Percentiles rank a stretch among this genome's conserved stretches.
Conservation (phyloP, 176 grass and related monocot species). For the Otatea glauca region DNA sequence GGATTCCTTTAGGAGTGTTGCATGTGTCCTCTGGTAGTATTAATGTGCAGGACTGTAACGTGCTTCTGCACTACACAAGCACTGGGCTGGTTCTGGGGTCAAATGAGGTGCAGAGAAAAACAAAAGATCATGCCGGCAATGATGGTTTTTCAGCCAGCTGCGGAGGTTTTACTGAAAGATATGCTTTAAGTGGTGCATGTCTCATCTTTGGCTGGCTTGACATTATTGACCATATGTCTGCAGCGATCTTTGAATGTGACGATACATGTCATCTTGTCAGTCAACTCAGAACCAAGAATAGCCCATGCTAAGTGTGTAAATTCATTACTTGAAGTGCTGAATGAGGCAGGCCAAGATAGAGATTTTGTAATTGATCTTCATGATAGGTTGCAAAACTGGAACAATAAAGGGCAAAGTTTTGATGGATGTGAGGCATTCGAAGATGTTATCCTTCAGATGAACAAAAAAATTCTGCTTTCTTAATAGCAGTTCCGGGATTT, state of each 20-base stretch:
- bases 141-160: slow-evolving; percentile 28
- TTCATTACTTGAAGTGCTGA: slow-evolving; percentile 43
- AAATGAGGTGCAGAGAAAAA: slow-evolving; percentile 44
- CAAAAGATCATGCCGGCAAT: slow-evolving; percentile 20
- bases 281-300: slow-evolving; percentile 59
- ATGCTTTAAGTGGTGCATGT: slow-evolving; percentile 57
- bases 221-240: slow-evolving; percentile 65
- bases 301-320: slow-evolving; percentile 61
- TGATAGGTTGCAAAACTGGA: slow-evolving; percentile 67
- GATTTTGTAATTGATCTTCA: slow-evolving; percentile 60
- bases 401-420: slow-evolving; percentile 46
- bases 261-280: slow-evolving; percentile 58
- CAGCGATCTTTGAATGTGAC: slow-evolving; percentile 63
- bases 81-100: slow-evolving; percentile 52
- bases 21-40: slow-evolving; percentile 52
- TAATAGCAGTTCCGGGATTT: slow-evolving; percentile 3
- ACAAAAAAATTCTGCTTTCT: slow-evolving; percentile 20
- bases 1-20: slow-evolving; percentile 73
- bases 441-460: slow-evolving; percentile 54
- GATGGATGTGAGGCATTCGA: slow-evolving; percentile 61
- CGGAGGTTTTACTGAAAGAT: slow-evolving; percentile 43
- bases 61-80: slow-evolving; percentile 66
- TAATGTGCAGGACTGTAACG: slow-evolving; percentile 51
- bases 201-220: slow-evolving; percentile 70
- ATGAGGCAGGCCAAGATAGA: slow-evolving; percentile 39